phyloP scores from a whole-genome alignment of 2,329 filamentous ascomycete species.

The Epichloe coenophiala region DNA sequence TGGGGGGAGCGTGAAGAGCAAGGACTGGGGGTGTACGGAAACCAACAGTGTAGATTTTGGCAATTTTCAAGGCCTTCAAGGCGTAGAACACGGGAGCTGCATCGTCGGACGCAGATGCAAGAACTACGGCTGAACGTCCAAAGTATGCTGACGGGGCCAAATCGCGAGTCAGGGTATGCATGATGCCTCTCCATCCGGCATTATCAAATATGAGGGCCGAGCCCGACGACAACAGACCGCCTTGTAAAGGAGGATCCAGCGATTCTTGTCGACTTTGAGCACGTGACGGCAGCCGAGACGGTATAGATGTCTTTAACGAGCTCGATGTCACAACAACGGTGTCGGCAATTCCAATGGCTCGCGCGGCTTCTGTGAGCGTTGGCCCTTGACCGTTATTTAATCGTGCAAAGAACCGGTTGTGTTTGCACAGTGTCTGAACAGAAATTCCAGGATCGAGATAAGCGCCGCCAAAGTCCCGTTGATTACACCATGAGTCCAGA shows the following conservation, averaged over 20 bases:
- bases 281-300: conserved; percentile 34
- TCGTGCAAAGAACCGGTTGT: conserved; percentile 35
- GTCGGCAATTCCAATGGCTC: conserved; percentile 68
- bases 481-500: conserved; percentile 59
- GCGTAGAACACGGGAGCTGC: conserved; percentile 71
- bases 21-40: conserved; percentile 53
- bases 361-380: conserved; percentile 59
- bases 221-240: conserved; percentile 28
- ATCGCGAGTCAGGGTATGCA: conserved; percentile 67
- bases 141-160: conserved; percentile 72
- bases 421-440: conserved; percentile 44
- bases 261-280: conserved; percentile 23
- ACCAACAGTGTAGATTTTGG: conserved; percentile 72
- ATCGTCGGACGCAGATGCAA: conserved; percentile 60
- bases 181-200: conserved; percentile 72
- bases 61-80: conserved; percentile 59
- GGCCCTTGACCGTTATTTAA: conserved; percentile 39
- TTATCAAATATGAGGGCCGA: conserved; percentile 63
- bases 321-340: conserved; percentile 55
- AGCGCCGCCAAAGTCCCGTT: conserved; percentile 67
- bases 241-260: conserved; percentile 10
- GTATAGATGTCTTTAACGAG: conserved; percentile 28
- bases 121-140: conserved; percentile 59
- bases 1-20: conserved; percentile 47
- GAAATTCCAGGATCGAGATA: conserved; percentile 64